A percentile compares a stretch with the other conserved stretches of the same genome.
Conservation (phyloP, 106 monocot genomes). For the Apostasia shenzhenica region DNA sequence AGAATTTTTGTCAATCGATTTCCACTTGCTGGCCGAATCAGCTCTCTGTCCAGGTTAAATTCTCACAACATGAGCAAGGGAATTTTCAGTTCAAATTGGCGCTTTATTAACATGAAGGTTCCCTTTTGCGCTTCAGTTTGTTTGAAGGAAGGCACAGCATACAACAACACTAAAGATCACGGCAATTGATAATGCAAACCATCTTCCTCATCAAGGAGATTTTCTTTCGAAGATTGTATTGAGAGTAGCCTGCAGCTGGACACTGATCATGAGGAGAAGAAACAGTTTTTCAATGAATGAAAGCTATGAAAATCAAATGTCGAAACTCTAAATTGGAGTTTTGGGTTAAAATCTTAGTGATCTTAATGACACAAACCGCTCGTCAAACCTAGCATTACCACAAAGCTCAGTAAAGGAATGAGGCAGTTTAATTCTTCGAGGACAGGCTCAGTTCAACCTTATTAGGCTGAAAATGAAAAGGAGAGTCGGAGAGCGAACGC, state of each 20-base stretch:
- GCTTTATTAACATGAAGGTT: not conserved
- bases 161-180: constrained; percentile 35
- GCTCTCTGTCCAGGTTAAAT: constrained; percentile 5
- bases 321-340: too few relatives aligned
- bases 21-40: not conserved
- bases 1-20: too few relatives aligned
- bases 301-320: too few relatives aligned
- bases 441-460: too few relatives aligned
- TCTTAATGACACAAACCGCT: too few relatives aligned
- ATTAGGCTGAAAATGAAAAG: not conserved
- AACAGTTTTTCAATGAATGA: too few relatives aligned
- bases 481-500: constrained; percentile 2
- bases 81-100: not conserved
- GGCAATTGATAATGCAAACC: constrained; percentile 18
- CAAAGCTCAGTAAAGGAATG: not conserved
- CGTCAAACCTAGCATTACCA: too few relatives aligned
- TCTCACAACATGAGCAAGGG: not conserved
- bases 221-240: constrained; percentile 27
- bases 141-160: constrained; percentile 29
- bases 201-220: constrained; percentile 17
- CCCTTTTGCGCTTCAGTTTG: constrained; percentile 9
- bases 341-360: too few relatives aligned
- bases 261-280: too few relatives aligned
- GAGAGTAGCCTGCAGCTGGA: constrained; percentile 25
- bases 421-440: not conserved